Base-by-base conservation (phyloP, 2,329 filamentous ascomycete species). In the Diplodia seriata region DNA sequence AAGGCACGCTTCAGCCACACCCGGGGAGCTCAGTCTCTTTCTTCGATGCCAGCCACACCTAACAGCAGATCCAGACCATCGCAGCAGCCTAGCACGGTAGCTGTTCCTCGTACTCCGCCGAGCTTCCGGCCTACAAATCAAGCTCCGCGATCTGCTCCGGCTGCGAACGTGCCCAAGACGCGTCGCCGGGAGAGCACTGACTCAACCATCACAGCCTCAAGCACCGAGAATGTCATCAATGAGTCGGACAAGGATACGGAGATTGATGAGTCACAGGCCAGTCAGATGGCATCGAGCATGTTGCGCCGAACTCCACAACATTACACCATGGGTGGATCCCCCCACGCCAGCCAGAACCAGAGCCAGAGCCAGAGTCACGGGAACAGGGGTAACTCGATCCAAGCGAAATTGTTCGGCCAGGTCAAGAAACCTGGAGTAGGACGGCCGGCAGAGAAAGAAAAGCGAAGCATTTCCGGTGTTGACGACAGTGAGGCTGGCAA, bases 11-110 rank as follows among this genome's bases (percentile, higher is more conserved):
- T 85, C 66, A 87, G 87, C 67, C 93, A 97, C 76, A 87, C 85
- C 20, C 88, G 93, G 72, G 91, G 90, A 68, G 87, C 89, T 36
- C 92, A 96, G 76, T 95, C 92, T 54, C 83, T 97, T 77, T 96
- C 93, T 0, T 95, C 93, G 1, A 82, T 97, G 5, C 93, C 93
- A 8, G 89, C 88, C 6, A 97, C 93, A 2, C 92, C 93, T 11
- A 81, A 83, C 53, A 85, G 87, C 15, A 78, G 83, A 53, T 85
- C 86, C 61, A 79, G 72, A 50, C 70, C 72, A 82, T 89, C 61
- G 88, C 90, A 59, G 87, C 90, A 0, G 83, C 85, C 72, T 81
- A 91, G 26, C 51, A 55, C 66, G 79, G 74, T 78, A 47, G 75
- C 91, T 12, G 85, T 90, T 2, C 73, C 87, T 83, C 70, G 88